These are phyloP conservation scores for Erucastrum elatum DNA, from an alignment of 345 rosid genomes.

Conservation along the genomic window DNA sequence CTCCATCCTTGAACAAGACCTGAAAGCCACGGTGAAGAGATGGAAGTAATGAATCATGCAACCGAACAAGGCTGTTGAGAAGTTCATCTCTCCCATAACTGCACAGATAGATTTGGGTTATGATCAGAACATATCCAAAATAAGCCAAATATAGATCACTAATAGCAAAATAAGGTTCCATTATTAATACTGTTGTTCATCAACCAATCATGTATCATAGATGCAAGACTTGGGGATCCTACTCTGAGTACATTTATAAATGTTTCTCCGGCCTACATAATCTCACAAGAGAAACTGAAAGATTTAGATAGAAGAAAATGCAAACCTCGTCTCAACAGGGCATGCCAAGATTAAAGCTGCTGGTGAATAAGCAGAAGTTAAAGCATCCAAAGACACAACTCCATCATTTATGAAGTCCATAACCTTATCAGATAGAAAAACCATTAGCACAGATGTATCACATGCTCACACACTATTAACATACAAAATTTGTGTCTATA, in stretches of 20 bases:
- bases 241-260: not conserved
- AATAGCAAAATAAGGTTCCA: not conserved
- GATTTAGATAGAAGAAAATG: slow-evolving; percentile 8
- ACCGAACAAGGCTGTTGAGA: slow-evolving; percentile 57
- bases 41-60: slow-evolving; percentile 87
- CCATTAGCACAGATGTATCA: slow-evolving; percentile 3
- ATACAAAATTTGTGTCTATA: not conserved
- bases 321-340: slow-evolving; percentile 76
- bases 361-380: slow-evolving; percentile 62
- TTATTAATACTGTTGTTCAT: not conserved
- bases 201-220: not conserved
- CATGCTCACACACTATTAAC: not conserved
- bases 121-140: slow-evolving; percentile 16
- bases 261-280: not conserved
- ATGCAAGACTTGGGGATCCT: not conserved
- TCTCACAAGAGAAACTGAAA: slow-evolving; percentile 12
- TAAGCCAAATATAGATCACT: not conserved
- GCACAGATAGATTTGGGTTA: slow-evolving; percentile 37
- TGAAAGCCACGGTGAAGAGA: slow-evolving; percentile 66
- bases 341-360: slow-evolving; percentile 69
- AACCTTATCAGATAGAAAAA: slow-evolving; percentile 52
- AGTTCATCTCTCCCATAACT: slow-evolving; percentile 84
- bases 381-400: slow-evolving; percentile 81
- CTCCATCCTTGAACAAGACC: slow-evolving; percentile 47
- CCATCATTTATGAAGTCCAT: slow-evolving; percentile 98